phyloP scores from a whole-genome alignment of 83 land plant species.

The Thuja plicata region DNA sequence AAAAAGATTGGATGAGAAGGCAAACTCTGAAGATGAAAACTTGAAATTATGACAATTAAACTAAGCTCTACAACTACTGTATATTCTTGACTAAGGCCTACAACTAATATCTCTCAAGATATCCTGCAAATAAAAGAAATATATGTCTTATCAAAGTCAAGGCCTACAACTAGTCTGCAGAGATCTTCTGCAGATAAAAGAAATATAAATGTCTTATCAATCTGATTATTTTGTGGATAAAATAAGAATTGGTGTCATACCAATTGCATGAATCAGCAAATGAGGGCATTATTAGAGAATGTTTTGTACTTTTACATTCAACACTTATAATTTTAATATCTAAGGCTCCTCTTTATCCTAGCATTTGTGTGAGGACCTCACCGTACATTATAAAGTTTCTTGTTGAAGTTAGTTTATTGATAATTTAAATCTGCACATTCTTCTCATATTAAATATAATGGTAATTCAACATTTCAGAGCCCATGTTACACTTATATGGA shows the following conservation, averaged over 20 bases:
- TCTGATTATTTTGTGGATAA: neutral
- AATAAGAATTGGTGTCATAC: neutral
- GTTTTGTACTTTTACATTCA: neutral
- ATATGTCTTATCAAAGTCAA: neutral
- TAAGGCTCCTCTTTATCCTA: neutral
- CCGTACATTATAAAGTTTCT: neutral
- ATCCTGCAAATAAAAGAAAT: no score
- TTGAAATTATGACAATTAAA: neutral
- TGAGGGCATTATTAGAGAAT: neutral
- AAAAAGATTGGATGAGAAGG: neutral
- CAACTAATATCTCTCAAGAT: neutral
- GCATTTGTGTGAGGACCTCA: neutral
- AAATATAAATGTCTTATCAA: neutral
- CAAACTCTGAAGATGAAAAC: neutral
- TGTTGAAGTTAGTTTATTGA: neutral
- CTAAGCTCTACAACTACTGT: neutral
- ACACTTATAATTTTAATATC: neutral
- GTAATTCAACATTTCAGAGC: neutral
- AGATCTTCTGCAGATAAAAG: neutral
- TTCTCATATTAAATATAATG: neutral
- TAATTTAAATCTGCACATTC: neutral
- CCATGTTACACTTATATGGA: neutral
- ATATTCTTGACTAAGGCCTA: neutral
- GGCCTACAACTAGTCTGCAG: neutral
- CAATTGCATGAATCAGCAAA: neutral